Percentiles rank a stretch among this genome's conserved stretches.
Conservation (phyloP, 2,329 filamentous ascomycete species). For the Tolypocladium ovalisporum region DNA sequence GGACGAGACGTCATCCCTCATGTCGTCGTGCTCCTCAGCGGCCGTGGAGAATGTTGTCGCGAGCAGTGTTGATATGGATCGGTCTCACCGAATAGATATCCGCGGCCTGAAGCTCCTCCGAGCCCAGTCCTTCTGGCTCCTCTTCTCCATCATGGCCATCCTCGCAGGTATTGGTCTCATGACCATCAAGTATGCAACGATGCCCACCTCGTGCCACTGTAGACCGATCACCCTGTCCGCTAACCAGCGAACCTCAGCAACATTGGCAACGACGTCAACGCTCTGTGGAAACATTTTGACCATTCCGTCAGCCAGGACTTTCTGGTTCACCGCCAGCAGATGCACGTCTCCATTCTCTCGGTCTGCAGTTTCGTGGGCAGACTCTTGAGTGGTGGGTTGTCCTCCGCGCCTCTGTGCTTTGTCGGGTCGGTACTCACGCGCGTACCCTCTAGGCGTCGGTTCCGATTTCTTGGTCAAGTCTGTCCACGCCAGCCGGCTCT, state of each 20-base stretch:
- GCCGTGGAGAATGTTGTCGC: slow-evolving; percentile 39
- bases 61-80: slow-evolving; percentile 58
- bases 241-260: slow-evolving; percentile 47
- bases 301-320: slow-evolving; percentile 59
- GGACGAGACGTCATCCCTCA: slow-evolving; percentile 72
- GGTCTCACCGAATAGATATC: slow-evolving; percentile 79
- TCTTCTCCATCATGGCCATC: slow-evolving; percentile 81
- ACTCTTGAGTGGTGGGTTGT: slow-evolving; percentile 56
- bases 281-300: slow-evolving; percentile 82
- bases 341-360: slow-evolving; percentile 93
- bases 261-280: slow-evolving; percentile 81
- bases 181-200: slow-evolving; percentile 81
- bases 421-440: not conserved
- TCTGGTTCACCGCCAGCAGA: slow-evolving; percentile 70
- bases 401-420: not conserved
- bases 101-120: slow-evolving; percentile 67
- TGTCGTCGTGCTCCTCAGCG: slow-evolving; percentile 53
- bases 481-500: slow-evolving; percentile 70
- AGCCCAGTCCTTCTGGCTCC: slow-evolving; percentile 76
- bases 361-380: slow-evolving; percentile 77
- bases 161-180: slow-evolving; percentile 89
- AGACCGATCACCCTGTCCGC: not conserved
- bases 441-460: slow-evolving; percentile 53
- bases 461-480: slow-evolving; percentile 83
- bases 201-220: not conserved